Base-by-base conservation (phyloP, 2,329 filamentous ascomycete genomes). In the Ophiostoma fasciatum region DNA sequence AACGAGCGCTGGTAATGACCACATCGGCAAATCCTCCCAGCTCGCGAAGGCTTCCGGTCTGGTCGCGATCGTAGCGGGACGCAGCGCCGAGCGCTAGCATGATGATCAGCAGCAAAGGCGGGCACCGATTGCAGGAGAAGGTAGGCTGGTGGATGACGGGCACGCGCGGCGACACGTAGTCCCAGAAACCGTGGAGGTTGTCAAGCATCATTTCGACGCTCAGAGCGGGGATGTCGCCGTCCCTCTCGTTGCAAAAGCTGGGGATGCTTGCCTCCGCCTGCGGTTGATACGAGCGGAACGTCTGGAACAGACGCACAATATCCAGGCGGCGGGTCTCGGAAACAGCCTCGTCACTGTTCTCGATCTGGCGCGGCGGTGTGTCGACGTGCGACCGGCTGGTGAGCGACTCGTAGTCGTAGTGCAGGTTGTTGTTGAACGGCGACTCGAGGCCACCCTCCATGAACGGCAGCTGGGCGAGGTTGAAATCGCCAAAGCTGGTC, bases 181-280 rank as follows among this genome's bases (percentile, higher is more conserved):
- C 68, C 90, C 90, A 98, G 56, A 92, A 98, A 2, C 85, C 93
- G 9, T 77, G 72, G 45, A 93, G 85, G 51, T 94, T 96, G 4
- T 78, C 79, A 57, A 94, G 84, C 81, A 96, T 92, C 83, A 94
- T 94, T 49, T 80, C 75, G 48, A 87, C 67, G 54, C 88, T 93
- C 42, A 96, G 62, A 62, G 78, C 68, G 41, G 78, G 73, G 18
- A 61, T 58, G 35, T 72, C 67, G 22, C 72, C 61, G 34, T 75
- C 72, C 35, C 80, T 72, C 49, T 93, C 76, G 12, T 54, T 56
- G 7, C 60, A 49, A 2, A 64, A 46, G 20, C 50, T 53, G 3
- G 49, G 42, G 9, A 53, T 47, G 7, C 46, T 37, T 2, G 51
- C 42, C 22, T 63, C 56, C 25, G 57, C 56, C 26, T 54, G 57